Conservation (phyloP, 257 asterid genomes). For the Apocynum venetum region DNA sequence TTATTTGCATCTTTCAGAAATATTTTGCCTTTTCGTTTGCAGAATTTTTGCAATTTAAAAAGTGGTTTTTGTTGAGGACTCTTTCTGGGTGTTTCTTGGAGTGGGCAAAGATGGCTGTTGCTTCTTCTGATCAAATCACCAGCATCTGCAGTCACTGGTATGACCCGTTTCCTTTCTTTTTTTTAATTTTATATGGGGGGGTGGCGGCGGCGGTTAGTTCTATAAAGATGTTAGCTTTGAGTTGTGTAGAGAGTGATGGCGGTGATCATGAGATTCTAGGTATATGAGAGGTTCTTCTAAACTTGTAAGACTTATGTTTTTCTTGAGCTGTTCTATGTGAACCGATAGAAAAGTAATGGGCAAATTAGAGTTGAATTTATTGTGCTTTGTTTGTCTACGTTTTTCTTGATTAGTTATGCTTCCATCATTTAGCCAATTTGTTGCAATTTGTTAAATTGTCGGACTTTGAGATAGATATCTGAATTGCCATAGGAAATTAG, state of each 20-base stretch:
- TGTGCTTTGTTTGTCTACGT: background rate
- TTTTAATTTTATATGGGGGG: background rate
- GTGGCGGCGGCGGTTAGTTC: background rate
- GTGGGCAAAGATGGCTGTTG: slow-evolving; percentile 50
- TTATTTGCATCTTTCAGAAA: background rate
- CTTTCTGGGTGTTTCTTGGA: background rate
- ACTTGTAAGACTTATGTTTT: background rate
- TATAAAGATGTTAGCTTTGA: background rate
- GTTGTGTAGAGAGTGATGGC: background rate
- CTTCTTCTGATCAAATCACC: slow-evolving; percentile 63
- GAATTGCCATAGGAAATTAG: background rate
- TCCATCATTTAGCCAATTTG: background rate
- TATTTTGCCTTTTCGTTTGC: slow-evolving; percentile 7
- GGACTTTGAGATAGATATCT: background rate
- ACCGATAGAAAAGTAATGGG: background rate
- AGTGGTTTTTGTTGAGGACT: background rate
- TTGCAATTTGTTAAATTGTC: background rate
- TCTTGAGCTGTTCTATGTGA: slow-evolving; percentile 2
- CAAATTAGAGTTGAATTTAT: background rate
- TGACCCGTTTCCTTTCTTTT: background rate
- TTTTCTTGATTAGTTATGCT: background rate
- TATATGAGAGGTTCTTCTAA: background rate
- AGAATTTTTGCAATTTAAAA: background rate
- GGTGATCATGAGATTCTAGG: background rate
- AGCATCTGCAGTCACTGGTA: slow-evolving; percentile 87